Evolutionary conservation across 2,329 filamentous ascomycete species (phyloP).

Genomic region (Chalaropsis thielavioides): DNA sequence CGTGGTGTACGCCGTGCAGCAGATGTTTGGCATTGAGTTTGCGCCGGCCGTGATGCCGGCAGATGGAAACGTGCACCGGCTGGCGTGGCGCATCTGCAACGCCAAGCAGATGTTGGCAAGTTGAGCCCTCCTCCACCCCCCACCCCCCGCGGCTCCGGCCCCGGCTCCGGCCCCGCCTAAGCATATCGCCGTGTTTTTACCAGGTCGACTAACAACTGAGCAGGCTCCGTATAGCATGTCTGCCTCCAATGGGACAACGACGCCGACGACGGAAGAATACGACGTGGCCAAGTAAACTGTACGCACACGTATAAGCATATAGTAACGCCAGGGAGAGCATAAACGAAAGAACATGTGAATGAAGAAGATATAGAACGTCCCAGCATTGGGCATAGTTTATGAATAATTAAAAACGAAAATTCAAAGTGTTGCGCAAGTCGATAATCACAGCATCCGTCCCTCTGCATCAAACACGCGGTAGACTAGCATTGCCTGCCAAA

Average conservation of each 20-base stretch:
- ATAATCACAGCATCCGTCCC: neutral
- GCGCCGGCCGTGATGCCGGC: slow-evolving; percentile 82
- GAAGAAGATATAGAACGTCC: neutral
- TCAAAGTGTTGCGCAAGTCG: neutral
- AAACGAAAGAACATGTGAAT: neutral
- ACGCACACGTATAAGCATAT: no score
- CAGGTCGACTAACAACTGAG: neutral
- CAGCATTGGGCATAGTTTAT: neutral
- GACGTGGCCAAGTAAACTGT: slow-evolving; percentile 19
- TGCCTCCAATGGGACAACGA: slow-evolving; percentile 45
- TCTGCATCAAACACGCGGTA: neutral
- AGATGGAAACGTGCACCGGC: slow-evolving; percentile 76
- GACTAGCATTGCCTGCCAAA: neutral
- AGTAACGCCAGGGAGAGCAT: no score
- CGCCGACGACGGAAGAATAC: slow-evolving; percentile 36
- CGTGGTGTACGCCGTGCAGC: slow-evolving; percentile 84
- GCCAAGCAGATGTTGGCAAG: slow-evolving; percentile 83
- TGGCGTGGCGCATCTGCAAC: slow-evolving; percentile 90
- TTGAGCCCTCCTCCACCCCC: neutral
- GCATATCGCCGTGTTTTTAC: neutral
- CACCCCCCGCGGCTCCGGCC: neutral
- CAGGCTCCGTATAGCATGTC: slow-evolving; percentile 63
- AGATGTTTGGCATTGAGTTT: slow-evolving; percentile 97
- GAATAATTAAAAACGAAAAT: neutral
- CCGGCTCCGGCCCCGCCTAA: slow-evolving; percentile 25